Percentiles rank a stretch among this genome's conserved stretches.
Evolutionary conservation across 2,329 filamentous ascomycete species (phyloP).

Genomic region (Lecanicillium sp.): DNA sequence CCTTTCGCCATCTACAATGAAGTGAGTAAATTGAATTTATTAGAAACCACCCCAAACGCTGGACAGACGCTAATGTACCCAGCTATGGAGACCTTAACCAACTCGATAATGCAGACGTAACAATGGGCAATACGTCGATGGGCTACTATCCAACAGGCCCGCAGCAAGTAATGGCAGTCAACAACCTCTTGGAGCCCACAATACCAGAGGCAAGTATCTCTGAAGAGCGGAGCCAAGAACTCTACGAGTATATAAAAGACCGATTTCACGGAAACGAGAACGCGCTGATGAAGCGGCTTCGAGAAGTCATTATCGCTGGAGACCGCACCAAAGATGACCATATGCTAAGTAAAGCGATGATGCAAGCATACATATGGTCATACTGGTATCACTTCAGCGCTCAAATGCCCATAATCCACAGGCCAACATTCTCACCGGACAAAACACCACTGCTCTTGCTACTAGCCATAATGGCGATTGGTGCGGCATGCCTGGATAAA

Average conservation of each 20-base stretch:
- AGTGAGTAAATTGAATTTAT: constrained; percentile 36
- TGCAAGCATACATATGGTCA: constrained; percentile 87
- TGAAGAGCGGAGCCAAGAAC: constrained; percentile 75
- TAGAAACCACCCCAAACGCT: too few species aligned
- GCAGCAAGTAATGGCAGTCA: constrained; percentile 84
- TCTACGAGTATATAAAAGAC: constrained; percentile 72
- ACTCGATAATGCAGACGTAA: constrained; percentile 10
- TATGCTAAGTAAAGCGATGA: constrained; percentile 81
- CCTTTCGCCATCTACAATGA: constrained; percentile 31
- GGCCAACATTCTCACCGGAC: constrained; percentile 85
- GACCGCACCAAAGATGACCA: constrained; percentile 58
- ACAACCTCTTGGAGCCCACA: constrained; percentile 72
- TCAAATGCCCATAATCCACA: constrained; percentile 89
- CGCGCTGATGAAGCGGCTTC: constrained; percentile 63
- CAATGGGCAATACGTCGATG: too few species aligned
- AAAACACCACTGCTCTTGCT: constrained; percentile 77
- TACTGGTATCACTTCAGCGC: constrained; percentile 95
- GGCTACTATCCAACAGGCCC: constrained; percentile 40
- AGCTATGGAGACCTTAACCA: constrained; percentile 44
- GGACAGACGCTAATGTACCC: too few species aligned
- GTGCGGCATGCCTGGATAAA: constrained; percentile 81
- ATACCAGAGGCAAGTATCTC: constrained; percentile 74
- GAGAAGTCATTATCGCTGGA: constrained; percentile 70
- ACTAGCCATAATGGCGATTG: constrained; percentile 85
- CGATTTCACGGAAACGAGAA: constrained; percentile 77